A percentile compares a stretch with the other conserved stretches of the same genome.
Conservation (phyloP, 768 basidiomycete genomes). For the Boletus sp. region DNA sequence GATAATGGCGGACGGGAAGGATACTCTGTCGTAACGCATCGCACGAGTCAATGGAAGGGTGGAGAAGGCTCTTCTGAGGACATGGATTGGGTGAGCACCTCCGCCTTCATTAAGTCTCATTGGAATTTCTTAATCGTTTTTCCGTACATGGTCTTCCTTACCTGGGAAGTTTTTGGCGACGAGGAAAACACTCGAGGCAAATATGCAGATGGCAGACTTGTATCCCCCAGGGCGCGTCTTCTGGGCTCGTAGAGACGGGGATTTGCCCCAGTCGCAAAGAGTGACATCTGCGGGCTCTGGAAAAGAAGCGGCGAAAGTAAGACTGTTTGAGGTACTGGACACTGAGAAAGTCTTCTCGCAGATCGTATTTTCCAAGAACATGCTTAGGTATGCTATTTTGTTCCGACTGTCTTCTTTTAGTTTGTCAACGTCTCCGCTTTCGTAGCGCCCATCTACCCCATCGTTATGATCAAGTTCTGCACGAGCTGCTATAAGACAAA, state of each 20-base stretch:
- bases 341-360: slow-evolving; percentile 76
- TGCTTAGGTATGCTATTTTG: slow-evolving; percentile 59
- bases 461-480: slow-evolving; percentile 72
- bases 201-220: slow-evolving; percentile 70
- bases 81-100: slow-evolving; percentile 46
- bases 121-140: not conserved
- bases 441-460: slow-evolving; percentile 73
- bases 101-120: not conserved
- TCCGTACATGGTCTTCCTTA: not conserved
- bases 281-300: slow-evolving; percentile 14
- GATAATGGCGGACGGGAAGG: slow-evolving; percentile 38
- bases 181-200: slow-evolving; percentile 81
- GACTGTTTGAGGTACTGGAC: slow-evolving; percentile 75
- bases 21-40: slow-evolving; percentile 38
- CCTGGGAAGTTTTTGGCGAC: slow-evolving; percentile 64
- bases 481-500: slow-evolving; percentile 53
- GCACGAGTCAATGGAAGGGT: slow-evolving; percentile 61
- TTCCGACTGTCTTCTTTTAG: not conserved
- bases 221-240: slow-evolving; percentile 76
- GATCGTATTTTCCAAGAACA: slow-evolving; percentile 76
- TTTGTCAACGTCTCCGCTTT: slow-evolving; percentile 1
- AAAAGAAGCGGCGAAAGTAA: slow-evolving; percentile 46
- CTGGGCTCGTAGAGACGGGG: slow-evolving; percentile 74
- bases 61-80: slow-evolving; percentile 53
- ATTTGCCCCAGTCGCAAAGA: slow-evolving; percentile 53